phyloP scores from a whole-genome alignment of 345 rosid genomes.

The Rhodamnia argentea region DNA sequence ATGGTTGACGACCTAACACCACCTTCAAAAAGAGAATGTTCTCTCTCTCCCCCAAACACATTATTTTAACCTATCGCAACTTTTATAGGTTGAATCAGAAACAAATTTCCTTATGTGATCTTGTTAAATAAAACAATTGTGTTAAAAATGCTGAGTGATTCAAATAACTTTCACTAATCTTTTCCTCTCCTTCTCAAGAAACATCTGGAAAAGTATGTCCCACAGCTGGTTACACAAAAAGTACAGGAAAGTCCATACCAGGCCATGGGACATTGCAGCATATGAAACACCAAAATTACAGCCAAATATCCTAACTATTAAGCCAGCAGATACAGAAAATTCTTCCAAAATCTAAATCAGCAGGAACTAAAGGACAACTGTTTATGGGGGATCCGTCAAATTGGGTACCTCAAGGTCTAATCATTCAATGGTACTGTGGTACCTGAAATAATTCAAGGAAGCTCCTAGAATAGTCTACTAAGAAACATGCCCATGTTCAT shows the following conservation, averaged over 20 bases:
- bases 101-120: not conserved
- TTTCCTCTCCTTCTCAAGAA: not conserved
- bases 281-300: not conserved
- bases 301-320: not conserved
- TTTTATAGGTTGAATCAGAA: not conserved
- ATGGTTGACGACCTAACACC: not conserved
- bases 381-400: not conserved
- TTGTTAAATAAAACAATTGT: not conserved
- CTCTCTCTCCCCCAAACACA: not conserved
- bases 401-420: not conserved
- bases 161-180: not conserved
- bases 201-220: not conserved
- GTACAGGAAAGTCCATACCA: not conserved
- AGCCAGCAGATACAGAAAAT: not conserved
- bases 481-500: not conserved
- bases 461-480: not conserved
- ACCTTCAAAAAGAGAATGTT: not conserved
- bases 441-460: not conserved
- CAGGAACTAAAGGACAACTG: not conserved
- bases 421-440: not conserved
- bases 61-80: not conserved
- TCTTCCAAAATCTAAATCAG: not conserved
- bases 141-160: not conserved
- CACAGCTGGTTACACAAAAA: not conserved
- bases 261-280: not conserved